A percentile compares a stretch with the other conserved stretches of the same genome.
phyloP scores from a whole-genome alignment of 495 filamentous ascomycete genomes.

The Peziza echinospora region DNA sequence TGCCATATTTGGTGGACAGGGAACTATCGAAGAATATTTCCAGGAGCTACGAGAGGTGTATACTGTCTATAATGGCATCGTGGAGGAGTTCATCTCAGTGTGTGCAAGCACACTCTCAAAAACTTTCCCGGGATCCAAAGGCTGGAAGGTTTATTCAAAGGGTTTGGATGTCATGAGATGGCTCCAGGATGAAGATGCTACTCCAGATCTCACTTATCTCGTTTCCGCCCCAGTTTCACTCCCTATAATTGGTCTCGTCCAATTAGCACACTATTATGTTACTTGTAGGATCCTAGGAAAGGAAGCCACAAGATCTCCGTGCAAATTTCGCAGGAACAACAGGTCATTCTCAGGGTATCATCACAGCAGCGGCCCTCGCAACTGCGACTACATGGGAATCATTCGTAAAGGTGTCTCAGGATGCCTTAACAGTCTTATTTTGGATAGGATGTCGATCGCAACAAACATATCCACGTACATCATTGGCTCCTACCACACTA shows the following conservation, averaged over 20 bases:
- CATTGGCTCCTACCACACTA: conserved; percentile 72
- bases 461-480: conserved; percentile 87
- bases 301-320: conserved; percentile 62
- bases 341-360: conserved; percentile 90
- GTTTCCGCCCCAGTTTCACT: conserved; percentile 94
- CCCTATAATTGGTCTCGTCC: conserved; percentile 85
- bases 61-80: conserved; percentile 69
- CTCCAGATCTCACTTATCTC: conserved; percentile 86
- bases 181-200: conserved; percentile 66
- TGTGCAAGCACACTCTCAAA: conserved; percentile 63
- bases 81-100: conserved; percentile 58
- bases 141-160: conserved; percentile 88
- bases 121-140: conserved; percentile 64
- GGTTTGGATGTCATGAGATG: conserved; percentile 84
- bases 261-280: conserved; percentile 81
- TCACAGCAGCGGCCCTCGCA: conserved; percentile 82
- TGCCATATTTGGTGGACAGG: conserved; percentile 93
- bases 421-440: conserved; percentile 83
- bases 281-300: conserved; percentile 75
- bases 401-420: conserved; percentile 51
- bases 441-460: conserved; percentile 99
- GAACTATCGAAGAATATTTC: conserved; percentile 98
- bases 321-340: conserved; percentile 69
- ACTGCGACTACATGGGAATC: conserved; percentile 75
- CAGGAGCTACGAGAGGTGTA: conserved; percentile 85